phyloP scores from a whole-genome alignment of 2,329 filamentous ascomycete genomes.

The Sporothrix brasiliensis region DNA sequence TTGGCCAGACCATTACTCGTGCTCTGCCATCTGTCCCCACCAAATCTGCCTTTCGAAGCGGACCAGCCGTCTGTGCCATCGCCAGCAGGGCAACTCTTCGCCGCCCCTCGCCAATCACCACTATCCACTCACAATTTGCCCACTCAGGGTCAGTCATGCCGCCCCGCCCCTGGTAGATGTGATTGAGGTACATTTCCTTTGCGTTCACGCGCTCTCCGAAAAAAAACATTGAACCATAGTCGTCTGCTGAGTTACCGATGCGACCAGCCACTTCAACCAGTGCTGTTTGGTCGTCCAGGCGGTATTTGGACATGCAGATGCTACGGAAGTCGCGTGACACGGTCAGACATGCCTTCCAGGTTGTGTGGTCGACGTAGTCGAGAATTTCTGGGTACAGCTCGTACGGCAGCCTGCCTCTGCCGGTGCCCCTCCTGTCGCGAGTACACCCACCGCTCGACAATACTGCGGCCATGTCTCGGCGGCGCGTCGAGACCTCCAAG shows the following conservation, averaged over 20 bases:
- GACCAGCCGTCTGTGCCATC: not conserved
- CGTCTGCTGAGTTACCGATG: not conserved
- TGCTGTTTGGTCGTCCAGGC: not conserved
- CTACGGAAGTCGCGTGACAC: slow-evolving; percentile 15
- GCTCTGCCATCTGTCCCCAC: not conserved
- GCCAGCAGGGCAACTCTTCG: slow-evolving; percentile 4
- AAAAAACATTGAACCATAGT: not conserved
- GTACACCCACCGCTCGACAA: not conserved
- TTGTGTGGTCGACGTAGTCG: slow-evolving; percentile 24
- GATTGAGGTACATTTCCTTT: not conserved
- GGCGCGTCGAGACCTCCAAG: not conserved
- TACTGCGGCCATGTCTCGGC: not conserved
- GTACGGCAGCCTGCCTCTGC: not conserved
- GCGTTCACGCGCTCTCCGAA: not conserved
- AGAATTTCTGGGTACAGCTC: slow-evolving; percentile 26
- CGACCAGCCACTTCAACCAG: not conserved
- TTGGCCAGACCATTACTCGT: not conserved
- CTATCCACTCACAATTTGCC: not conserved
- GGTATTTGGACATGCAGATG: not conserved
- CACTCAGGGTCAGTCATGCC: not conserved
- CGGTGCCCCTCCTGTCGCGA: not conserved
- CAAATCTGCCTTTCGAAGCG: not conserved
- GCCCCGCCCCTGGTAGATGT: not conserved
- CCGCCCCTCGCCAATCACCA: not conserved
- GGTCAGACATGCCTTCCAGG: slow-evolving; percentile 25